A percentile compares a stretch with the other conserved stretches of the same genome.
These are phyloP conservation scores for Waltiozyma sp. DNA, from an alignment of 1,139 yeast species.

Conservation along the genomic window DNA sequence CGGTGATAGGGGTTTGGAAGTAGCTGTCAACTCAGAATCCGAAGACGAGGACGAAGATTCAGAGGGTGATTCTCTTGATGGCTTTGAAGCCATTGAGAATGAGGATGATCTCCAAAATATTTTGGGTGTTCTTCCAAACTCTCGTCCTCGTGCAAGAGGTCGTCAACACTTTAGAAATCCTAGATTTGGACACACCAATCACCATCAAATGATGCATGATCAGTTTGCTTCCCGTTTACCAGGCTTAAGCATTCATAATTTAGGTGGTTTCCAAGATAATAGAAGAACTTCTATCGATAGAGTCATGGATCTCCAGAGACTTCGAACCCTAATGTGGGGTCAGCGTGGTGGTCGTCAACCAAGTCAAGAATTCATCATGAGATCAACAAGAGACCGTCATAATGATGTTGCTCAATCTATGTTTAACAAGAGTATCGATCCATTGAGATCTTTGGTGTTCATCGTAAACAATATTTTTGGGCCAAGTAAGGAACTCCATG, in stretches of 20 bases:
- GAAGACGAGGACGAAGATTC: background rate
- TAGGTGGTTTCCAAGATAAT: background rate
- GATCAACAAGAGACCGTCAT: constrained; percentile 47
- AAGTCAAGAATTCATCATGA: background rate
- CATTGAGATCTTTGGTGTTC: constrained; percentile 35
- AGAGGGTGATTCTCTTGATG: background rate
- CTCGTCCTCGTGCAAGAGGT: background rate
- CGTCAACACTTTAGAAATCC: background rate
- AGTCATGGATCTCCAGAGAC: background rate
- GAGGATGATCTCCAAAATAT: background rate
- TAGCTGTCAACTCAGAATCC: background rate
- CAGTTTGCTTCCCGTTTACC: background rate
- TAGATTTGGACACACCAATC: background rate
- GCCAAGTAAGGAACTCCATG: constrained; percentile 28
- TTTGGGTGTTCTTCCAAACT: background rate
- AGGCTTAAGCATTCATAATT: background rate
- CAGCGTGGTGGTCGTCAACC: background rate
- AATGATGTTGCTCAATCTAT: constrained; percentile 42
- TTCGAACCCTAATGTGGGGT: background rate
- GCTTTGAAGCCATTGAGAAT: background rate
- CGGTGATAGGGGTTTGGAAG: background rate
- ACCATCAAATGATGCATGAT: background rate
- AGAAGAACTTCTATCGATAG: background rate
- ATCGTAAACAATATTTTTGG: constrained; percentile 43
- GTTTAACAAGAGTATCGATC: constrained; percentile 31